Conservation (phyloP, 83 land plant genomes). For the Isoetes engelmannii region DNA sequence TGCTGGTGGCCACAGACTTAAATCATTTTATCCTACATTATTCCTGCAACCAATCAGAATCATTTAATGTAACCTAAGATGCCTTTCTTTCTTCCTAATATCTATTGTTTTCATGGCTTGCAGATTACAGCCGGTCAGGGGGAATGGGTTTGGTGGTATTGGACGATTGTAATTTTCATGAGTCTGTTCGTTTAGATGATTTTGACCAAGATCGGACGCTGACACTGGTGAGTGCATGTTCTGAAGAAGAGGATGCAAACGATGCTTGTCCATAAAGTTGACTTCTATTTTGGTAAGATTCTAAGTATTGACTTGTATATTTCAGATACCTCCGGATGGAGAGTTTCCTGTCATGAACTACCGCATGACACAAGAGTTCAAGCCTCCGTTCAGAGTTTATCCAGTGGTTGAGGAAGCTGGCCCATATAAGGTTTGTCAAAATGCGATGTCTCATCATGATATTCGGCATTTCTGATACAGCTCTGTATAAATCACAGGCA, state of each 20-base stretch:
- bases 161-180: constrained; percentile 98
- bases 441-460: neutral
- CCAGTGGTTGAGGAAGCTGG: constrained; percentile 87
- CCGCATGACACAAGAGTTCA: constrained; percentile 92
- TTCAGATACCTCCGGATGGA: constrained; percentile 86
- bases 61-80: too few relatives aligned
- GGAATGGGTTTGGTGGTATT: constrained; percentile 74
- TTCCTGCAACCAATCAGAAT: too few relatives aligned
- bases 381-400: constrained; percentile 81
- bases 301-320: neutral
- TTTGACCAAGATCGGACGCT: constrained; percentile 80
- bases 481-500: constrained; percentile 40
- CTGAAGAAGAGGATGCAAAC: neutral
- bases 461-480: too few relatives aligned
- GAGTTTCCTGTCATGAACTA: constrained; percentile 97
- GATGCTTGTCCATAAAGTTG: neutral
- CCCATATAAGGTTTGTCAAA: constrained; percentile 49
- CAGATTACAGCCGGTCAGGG: constrained; percentile 71
- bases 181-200: constrained; percentile 84
- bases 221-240: constrained; percentile 50
- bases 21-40: too few relatives aligned
- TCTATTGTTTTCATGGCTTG: neutral
- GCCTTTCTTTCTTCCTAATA: too few relatives aligned
- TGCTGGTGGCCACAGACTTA: too few relatives aligned
- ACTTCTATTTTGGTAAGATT: neutral